A percentile compares a stretch with the other conserved stretches of the same genome.
These are phyloP conservation scores for Elsinoe fawcettii DNA, from an alignment of 2,329 filamentous ascomycete genomes.

Conservation along the genomic window DNA sequence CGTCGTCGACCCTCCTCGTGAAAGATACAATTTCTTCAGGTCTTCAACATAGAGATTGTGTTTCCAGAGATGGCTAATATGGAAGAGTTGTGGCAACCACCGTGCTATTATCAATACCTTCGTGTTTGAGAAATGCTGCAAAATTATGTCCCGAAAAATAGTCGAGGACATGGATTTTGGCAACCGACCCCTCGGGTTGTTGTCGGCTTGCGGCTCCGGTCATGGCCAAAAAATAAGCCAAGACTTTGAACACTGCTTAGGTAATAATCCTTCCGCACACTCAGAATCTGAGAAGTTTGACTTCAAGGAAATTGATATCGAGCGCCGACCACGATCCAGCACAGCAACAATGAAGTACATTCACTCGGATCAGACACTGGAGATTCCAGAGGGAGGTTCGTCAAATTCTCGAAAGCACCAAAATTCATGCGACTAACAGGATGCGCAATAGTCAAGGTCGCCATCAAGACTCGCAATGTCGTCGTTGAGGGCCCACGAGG, in stretches of 20 bases:
- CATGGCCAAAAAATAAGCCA: neutral
- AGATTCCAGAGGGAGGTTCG: conserved; percentile 94
- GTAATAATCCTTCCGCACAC: neutral
- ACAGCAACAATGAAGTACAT: conserved; percentile 96
- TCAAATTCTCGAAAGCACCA: conserved; percentile 33
- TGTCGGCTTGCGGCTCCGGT: neutral
- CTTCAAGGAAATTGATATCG: neutral
- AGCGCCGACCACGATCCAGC: conserved; percentile 16
- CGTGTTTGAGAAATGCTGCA: neutral
- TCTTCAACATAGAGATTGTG: neutral
- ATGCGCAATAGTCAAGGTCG: conserved; percentile 71
- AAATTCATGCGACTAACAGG: conserved; percentile 20
- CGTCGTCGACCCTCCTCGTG: neutral
- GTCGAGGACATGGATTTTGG: neutral
- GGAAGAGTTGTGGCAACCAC: neutral
- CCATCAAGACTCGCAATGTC: conserved; percentile 93
- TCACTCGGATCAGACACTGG: conserved; percentile 92
- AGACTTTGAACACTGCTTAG: neutral
- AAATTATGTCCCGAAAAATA: neutral
- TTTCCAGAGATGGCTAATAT: neutral
- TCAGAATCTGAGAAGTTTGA: conserved; percentile 2
- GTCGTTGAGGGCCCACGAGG: conserved; percentile 95
- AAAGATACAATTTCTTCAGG: neutral
- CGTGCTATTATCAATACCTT: neutral
- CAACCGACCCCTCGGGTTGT: neutral